Evolutionary conservation across 768 basidiomycete species (phyloP), one percentile per base, ranked within the genome.

Genomic region (Boletus sp.): DNA sequence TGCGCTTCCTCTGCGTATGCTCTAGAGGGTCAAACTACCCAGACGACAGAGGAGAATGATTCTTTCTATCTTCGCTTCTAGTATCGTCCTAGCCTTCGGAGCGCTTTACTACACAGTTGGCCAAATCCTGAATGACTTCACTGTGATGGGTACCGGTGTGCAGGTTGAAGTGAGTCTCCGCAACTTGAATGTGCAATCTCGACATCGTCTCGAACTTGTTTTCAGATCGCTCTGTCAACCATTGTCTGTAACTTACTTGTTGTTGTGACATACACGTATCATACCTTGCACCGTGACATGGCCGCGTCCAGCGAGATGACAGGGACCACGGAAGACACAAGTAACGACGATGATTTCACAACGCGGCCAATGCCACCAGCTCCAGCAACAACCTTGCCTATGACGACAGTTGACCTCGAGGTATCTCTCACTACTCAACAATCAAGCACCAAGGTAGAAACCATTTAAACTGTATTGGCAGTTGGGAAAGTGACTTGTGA

Each of bases 11-110:
- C 32, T 68, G 2, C 47, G 55, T 5, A 58, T 68, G 55, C 56
- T 68, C 4, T 66, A 66, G 64, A 59, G 45, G 46, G 49, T 68
- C 20, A 64, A 60, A 36, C 45, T 66, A 14, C 67, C 67, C 2
- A 53, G 4, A 41, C 44, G 60, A 24, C 62, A 68, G 42, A 56
- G 52, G n/a, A 55, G 67, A 39, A 68, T 66, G 67, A 66, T 68
- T 29, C 60, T 68, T 30, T 55, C 30, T 17, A 49, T 60, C 20
- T 62, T 68, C 14, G 54, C 64, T 33, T 68, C 64, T 11, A 59
- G 67, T 24, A 30, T 64, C 30, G 11, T 62, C 18, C 37, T 68
- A 1, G 58, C 62, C 7, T 20, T 66, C 7, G 61, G 41, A 20
- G 51, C 64, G 7, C 52, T 67, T 10, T 61, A 61, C 37, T 60